Percentiles rank a stretch among this genome's conserved stretches.
Evolutionary conservation across 139 green algal species (phyloP).

Genomic region (Chlamydomonas sphaeroides): DNA sequence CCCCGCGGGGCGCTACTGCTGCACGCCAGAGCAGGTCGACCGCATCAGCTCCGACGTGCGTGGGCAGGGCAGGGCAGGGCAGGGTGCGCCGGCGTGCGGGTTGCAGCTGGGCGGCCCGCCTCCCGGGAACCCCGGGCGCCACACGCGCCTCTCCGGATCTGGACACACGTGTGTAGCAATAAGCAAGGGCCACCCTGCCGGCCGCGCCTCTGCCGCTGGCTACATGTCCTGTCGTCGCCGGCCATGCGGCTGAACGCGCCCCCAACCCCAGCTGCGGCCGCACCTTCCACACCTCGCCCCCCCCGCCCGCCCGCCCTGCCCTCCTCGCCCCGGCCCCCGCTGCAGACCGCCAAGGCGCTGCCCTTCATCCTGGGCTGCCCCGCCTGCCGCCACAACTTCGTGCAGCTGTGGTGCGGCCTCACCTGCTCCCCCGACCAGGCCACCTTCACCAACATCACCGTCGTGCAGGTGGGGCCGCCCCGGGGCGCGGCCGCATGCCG

Average conservation of each 20-base stretch:
- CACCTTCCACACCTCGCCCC: background rate
- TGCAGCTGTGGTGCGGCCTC: constrained; percentile 83
- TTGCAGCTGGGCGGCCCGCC: no score
- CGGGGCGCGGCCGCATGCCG: no score
- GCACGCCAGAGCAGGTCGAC: constrained; percentile 82
- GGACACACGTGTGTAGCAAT: no score
- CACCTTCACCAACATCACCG: constrained; percentile 84
- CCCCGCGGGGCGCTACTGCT: constrained; percentile 71
- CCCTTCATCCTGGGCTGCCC: constrained; percentile 90
- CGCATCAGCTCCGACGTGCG: constrained; percentile 69
- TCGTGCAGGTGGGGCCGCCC: constrained; percentile 57
- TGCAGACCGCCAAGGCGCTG: constrained; percentile 68
- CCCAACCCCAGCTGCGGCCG: no score
- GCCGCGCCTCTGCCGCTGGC: no score
- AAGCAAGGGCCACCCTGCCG: no score
- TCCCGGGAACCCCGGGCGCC: no score
- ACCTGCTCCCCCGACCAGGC: constrained; percentile 84
- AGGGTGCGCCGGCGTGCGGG: no score
- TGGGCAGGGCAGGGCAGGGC: no score
- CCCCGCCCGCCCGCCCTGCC: background rate
- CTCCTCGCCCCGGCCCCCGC: background rate
- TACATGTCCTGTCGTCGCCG: no score
- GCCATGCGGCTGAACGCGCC: no score
- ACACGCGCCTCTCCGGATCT: no score
- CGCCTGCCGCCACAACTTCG: constrained; percentile 92